Conservation (phyloP, 202 grass and related monocot species). For the Zizania palustris region DNA sequence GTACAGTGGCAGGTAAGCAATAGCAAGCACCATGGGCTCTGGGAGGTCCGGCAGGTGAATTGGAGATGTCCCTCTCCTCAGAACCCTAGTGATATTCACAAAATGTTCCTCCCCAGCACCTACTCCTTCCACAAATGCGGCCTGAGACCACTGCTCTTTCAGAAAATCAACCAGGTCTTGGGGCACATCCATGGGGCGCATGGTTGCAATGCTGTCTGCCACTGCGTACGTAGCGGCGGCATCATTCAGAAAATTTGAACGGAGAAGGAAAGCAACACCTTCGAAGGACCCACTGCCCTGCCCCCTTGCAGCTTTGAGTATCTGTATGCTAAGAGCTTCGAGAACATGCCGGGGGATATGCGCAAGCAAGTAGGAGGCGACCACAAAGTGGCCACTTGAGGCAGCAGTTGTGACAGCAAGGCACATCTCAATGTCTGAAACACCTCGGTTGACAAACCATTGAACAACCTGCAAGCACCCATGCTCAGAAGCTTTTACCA, state of each 20-base stretch:
- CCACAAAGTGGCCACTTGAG: slow-evolving; percentile 53
- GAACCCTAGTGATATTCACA: slow-evolving; percentile 65
- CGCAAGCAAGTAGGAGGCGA: slow-evolving; percentile 67
- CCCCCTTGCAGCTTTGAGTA: slow-evolving; percentile 71
- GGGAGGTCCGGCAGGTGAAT: slow-evolving; percentile 65
- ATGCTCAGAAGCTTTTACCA: slow-evolving; percentile 73
- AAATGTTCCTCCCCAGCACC: slow-evolving; percentile 55
- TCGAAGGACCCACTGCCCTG: slow-evolving; percentile 58
- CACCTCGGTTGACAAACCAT: slow-evolving; percentile 68
- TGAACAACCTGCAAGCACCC: slow-evolving; percentile 75
- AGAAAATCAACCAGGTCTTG: slow-evolving; percentile 68
- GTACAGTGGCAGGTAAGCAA: slow-evolving; percentile 67
- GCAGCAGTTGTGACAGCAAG: slow-evolving; percentile 75
- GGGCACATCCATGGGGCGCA: slow-evolving; percentile 32
- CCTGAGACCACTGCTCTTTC: slow-evolving; percentile 74
- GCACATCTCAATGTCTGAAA: slow-evolving; percentile 79
- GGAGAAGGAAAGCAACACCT: slow-evolving; percentile 73
- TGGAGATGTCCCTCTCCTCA: slow-evolving; percentile 54
- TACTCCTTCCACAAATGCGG: slow-evolving; percentile 57
- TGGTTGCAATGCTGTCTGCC: slow-evolving; percentile 59
- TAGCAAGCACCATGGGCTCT: slow-evolving; percentile 50
- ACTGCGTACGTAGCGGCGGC: slow-evolving; percentile 62
- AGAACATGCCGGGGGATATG: slow-evolving; percentile 67
- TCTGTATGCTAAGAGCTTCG: slow-evolving; percentile 56
- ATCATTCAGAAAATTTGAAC: slow-evolving; percentile 66